phyloP scores from a whole-genome alignment of 1,139 yeast genomes.

The Scheffersomyces insectosa region DNA sequence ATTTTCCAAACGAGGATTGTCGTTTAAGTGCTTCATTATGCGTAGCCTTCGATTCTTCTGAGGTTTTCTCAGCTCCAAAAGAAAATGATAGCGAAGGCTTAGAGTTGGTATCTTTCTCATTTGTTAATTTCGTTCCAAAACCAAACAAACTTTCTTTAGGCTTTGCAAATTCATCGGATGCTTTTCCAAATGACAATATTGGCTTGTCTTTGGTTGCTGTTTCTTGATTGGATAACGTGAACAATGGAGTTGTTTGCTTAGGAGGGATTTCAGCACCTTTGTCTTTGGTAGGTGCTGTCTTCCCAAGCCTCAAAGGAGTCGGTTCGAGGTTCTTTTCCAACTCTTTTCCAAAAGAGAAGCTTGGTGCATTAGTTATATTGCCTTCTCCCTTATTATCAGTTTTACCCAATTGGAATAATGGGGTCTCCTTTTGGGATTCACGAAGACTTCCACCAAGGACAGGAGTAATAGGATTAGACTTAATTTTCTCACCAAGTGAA shows the following conservation, averaged over 20 bases:
- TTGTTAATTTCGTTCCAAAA: too few relatives aligned
- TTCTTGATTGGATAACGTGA: too few relatives aligned
- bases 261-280: too few relatives aligned
- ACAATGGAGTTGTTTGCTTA: too few relatives aligned
- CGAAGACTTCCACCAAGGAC: too few relatives aligned
- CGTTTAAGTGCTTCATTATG: too few relatives aligned
- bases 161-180: not conserved
- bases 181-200: constrained; percentile 2
- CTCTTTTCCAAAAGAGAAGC: constrained; percentile 6
- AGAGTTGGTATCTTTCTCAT: too few relatives aligned
- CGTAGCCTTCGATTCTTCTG: too few relatives aligned
- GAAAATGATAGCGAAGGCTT: too few relatives aligned
- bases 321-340: not conserved
- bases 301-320: not conserved
- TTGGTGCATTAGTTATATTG: constrained; percentile 5
- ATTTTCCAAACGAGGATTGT: not conserved
- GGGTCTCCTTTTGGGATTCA: constrained; percentile 5
- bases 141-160: not conserved
- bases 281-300: not conserved
- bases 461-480: not conserved
- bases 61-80: too few relatives aligned
- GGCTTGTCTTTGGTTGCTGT: not conserved
- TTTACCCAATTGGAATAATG: constrained; percentile 16
- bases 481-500: constrained; percentile 1
- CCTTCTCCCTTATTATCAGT: constrained; percentile 1